A percentile compares a stretch with the other conserved stretches of the same genome.
Evolutionary conservation across 768 basidiomycete genomes (phyloP).

Genomic region (Russula lepida): DNA sequence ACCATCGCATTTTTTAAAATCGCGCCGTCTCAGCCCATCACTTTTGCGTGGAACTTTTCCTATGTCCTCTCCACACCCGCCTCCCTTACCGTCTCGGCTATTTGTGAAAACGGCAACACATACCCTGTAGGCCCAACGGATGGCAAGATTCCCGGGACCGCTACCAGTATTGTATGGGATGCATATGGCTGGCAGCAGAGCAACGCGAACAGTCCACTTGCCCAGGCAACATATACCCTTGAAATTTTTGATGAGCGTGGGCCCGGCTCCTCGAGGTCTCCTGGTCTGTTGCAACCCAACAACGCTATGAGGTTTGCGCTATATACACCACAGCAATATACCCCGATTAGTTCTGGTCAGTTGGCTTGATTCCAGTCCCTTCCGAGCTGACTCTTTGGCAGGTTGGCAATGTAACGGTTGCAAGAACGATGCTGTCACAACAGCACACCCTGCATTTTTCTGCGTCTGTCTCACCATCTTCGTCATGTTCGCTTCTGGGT

Average conservation of each 20-base stretch:
- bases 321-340: conserved; percentile 71
- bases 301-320: conserved; percentile 70
- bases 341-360: conserved; percentile 48
- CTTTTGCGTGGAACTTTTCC: conserved; percentile 89
- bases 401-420: conserved; percentile 53
- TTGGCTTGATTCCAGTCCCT: neutral
- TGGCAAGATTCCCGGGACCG: conserved; percentile 61
- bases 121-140: conserved; percentile 79
- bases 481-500: conserved; percentile 60
- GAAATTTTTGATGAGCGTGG: conserved; percentile 80
- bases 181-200: conserved; percentile 63
- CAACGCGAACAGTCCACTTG: conserved; percentile 57
- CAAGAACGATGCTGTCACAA: conserved; percentile 31
- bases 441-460: conserved; percentile 46
- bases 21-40: conserved; percentile 60
- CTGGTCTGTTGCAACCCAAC: conserved; percentile 65
- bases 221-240: conserved; percentile 68
- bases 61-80: conserved; percentile 61
- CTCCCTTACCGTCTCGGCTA: conserved; percentile 70
- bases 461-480: conserved; percentile 48
- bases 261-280: conserved; percentile 43
- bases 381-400: conserved; percentile 21
- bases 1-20: conserved; percentile 87
- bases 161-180: conserved; percentile 74
- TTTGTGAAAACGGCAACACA: conserved; percentile 81